Conservation (phyloP, 306 rosid species). For the Spatholobus suberectus region DNA sequence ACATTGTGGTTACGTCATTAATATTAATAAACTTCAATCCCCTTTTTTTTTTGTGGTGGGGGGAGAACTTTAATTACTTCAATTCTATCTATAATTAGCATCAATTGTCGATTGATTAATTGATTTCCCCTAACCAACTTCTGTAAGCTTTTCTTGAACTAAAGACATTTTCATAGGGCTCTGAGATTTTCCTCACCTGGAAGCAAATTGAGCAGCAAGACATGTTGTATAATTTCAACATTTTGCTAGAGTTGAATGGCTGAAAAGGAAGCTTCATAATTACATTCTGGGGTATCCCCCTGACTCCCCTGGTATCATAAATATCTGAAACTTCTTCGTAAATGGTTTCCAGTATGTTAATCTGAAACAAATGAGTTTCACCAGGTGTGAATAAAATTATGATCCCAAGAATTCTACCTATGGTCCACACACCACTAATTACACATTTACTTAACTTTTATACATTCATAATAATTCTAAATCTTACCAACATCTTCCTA, state of each 20-base stretch:
- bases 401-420: neutral
- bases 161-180: neutral
- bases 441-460: neutral
- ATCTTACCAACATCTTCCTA: neutral
- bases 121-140: slow-evolving; percentile 8
- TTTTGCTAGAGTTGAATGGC: slow-evolving; percentile 36
- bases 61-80: neutral
- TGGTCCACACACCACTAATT: neutral
- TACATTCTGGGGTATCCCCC: slow-evolving; percentile 37
- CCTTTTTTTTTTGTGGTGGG: neutral
- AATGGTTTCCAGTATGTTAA: slow-evolving; percentile 35
- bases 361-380: slow-evolving; percentile 38
- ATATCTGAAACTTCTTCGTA: slow-evolving; percentile 45
- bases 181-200: slow-evolving; percentile 43
- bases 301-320: slow-evolving; percentile 29
- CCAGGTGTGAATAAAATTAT: slow-evolving; percentile 15
- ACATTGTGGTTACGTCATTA: neutral
- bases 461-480: neutral
- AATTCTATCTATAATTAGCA: neutral
- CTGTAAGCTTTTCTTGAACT: neutral
- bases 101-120: neutral
- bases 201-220: slow-evolving; percentile 56
- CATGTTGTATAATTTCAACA: slow-evolving; percentile 14
- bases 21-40: neutral
- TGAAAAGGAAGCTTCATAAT: slow-evolving; percentile 44